Evolutionary conservation across 306 rosid genomes (phyloP).

Genomic region (Lablab purpureus): DNA sequence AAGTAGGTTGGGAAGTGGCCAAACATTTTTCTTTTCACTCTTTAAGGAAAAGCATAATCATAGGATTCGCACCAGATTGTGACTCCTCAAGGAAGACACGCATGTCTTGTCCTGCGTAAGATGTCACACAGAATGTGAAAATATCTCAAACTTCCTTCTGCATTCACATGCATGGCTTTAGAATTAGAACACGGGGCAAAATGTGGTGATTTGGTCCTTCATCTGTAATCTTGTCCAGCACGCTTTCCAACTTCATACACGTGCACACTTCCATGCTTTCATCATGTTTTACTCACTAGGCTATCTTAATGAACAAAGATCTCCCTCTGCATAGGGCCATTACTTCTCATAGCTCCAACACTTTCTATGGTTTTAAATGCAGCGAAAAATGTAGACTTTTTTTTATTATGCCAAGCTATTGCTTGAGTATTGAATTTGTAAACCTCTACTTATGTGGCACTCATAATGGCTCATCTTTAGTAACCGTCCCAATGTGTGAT

Average conservation of each 20-base stretch:
- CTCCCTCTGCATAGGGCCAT: neutral
- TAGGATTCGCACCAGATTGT: neutral
- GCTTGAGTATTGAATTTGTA: constrained; percentile 51
- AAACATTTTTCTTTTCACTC: neutral
- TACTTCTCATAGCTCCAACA: constrained; percentile 4
- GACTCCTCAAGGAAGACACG: neutral
- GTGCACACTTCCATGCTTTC: constrained; percentile 21
- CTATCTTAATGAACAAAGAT: neutral
- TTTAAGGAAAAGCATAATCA: neutral
- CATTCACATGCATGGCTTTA: constrained; percentile 19
- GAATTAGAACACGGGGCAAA: constrained; percentile 24
- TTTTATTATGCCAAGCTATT: neutral
- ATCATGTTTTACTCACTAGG: neutral
- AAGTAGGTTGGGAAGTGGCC: neutral
- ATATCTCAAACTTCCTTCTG: neutral
- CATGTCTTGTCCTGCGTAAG: constrained; percentile 46
- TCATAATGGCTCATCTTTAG: neutral
- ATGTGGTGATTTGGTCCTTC: constrained; percentile 25
- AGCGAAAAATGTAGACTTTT: neutral
- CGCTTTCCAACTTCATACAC: neutral
- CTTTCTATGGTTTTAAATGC: constrained; percentile 38
- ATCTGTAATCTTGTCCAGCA: constrained; percentile 2
- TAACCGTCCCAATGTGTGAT: constrained; percentile 34
- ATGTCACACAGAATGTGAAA: constrained; percentile 56
- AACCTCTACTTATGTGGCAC: constrained; percentile 29